Base-by-base conservation (phyloP, 257 asterid species). In the Scutellaria baicalensis region DNA sequence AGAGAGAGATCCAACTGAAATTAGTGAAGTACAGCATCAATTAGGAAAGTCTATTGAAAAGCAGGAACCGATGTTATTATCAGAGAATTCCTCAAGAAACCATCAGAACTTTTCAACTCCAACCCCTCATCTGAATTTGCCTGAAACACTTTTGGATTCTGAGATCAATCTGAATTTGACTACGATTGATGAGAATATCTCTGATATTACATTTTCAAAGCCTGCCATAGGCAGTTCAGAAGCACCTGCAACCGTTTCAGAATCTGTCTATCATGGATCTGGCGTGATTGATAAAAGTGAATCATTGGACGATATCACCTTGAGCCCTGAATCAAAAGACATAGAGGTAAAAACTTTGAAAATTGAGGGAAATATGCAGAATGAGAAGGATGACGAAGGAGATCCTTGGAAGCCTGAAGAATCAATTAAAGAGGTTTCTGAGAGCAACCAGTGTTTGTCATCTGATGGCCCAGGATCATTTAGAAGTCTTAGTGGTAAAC, bases 401-500 rank as follows among this genome's bases (percentile, higher is more conserved):
- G 86, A 85, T 61, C 68, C 74, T 51, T 85, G 88, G 95, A 92
- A 83, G 73, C 79, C 84, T 51, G 90, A 86, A 57, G 95, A 78
- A 68, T 70, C 80, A 9, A 75, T 72, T 13, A 86, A 81, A 79
- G 91, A 79, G 63, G 77, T 76, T 59, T 40, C 86, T 21, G 94
- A 82, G 71, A 78, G 77, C 48, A 68, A 61, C 71, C 95, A 68
- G 75, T 74, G 86, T 54, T 69, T 69, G 71, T 61, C 76, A 66
- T 81, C 86, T 13, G 97, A 91, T 20, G 96, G 96, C 52, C 84
- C 99, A 6, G 96, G 88, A 70, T 91, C 97, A 27, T 84, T 82
- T 72, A 84, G 84, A 84, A 94, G 95, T 77, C 77, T 81, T 66
- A 56, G 88, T 71, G 96, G 90, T 31, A 89, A 81, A 80, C 59